Percentiles rank a stretch among this genome's conserved stretches.
Evolutionary conservation across 169 alveolate species (phyloP).

Genomic region (Perkinsus olseni): DNA sequence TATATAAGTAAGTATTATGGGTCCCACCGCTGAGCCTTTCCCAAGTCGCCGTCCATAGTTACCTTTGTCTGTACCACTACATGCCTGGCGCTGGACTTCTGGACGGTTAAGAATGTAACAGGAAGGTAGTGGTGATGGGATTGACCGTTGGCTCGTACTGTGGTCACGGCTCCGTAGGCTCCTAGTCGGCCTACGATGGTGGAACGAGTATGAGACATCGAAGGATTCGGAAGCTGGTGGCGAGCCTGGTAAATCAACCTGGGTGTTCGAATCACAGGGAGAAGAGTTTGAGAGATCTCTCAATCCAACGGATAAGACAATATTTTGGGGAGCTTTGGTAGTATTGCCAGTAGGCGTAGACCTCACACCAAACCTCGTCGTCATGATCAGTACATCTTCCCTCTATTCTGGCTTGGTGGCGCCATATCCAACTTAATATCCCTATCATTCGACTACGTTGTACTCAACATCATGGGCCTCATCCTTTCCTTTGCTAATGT

Average conservation of each 20-base stretch:
- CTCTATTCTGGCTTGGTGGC: constrained; percentile 46
- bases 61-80: constrained; percentile 48
- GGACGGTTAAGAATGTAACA: constrained; percentile 64
- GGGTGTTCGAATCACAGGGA: constrained; percentile 61
- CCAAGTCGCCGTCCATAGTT: constrained; percentile 27
- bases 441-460: constrained; percentile 39
- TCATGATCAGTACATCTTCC: constrained; percentile 28
- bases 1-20: background rate
- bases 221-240: constrained; percentile 53
- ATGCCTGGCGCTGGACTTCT: constrained; percentile 56
- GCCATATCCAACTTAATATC: constrained; percentile 36
- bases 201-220: constrained; percentile 49
- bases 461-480: constrained; percentile 42
- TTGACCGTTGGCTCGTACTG: background rate
- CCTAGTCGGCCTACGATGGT: constrained; percentile 64
- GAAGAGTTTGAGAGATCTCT: constrained; percentile 26
- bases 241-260: background rate
- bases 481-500: constrained; percentile 38
- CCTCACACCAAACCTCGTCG: background rate
- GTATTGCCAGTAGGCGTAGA: background rate
- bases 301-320: constrained; percentile 44
- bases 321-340: constrained; percentile 55
- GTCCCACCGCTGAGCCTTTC: background rate
- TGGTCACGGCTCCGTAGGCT: background rate
- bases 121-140: constrained; percentile 34